Base-by-base conservation (phyloP, 176 grass and related monocot genomes). In the Dendrocalamus sinicus region DNA sequence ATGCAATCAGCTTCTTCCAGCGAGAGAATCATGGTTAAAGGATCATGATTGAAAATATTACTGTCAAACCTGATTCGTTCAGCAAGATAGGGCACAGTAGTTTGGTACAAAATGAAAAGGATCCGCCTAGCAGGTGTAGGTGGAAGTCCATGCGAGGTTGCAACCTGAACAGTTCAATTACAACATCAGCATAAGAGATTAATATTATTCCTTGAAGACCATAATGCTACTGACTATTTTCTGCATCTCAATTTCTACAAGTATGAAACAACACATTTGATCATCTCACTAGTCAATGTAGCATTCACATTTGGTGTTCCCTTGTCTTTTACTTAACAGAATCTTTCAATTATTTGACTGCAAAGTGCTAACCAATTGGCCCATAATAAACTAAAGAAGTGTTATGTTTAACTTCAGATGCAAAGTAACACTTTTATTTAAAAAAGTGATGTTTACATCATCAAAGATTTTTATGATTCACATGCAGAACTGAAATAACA, bases 71-170 rank as follows among this genome's bases (percentile, higher is more conserved):
- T 98, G 58, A 98, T 92, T 72, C 93, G 88, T 92, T 98, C 96
- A 73, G 91, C 93, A 48, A 98, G 88, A 89, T 95, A 98, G 12
- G 96, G 91, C 43, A 98, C 70, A 17, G 88, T 84, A 84, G 93
- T 98, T 84, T 98, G 93, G 66, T 98, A 98, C 73, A 98, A 69
- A 76, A 98, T 92, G 84, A 95, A 98, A 88, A 98, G 88, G 45
- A 95, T 88, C 71, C 86, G 63, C 66, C 91, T 91, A 59, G 93
- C 93, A 88, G 93, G 93, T 70, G 96, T 98, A 32, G 96, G 93
- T 20, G 93, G 91, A 80, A 98, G 86, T 48, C 93, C 93, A 73
- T 94, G 88, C 17, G 83, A 92, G 73, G 91, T 92, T 79, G 91
- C 93, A 76, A 98, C 84, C 96, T 98, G 69, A 54, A 80, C 44